These are phyloP conservation scores for Leccinum fallax DNA, from an alignment of 1,284 basidiomycete genomes.

Conservation along the genomic window DNA sequence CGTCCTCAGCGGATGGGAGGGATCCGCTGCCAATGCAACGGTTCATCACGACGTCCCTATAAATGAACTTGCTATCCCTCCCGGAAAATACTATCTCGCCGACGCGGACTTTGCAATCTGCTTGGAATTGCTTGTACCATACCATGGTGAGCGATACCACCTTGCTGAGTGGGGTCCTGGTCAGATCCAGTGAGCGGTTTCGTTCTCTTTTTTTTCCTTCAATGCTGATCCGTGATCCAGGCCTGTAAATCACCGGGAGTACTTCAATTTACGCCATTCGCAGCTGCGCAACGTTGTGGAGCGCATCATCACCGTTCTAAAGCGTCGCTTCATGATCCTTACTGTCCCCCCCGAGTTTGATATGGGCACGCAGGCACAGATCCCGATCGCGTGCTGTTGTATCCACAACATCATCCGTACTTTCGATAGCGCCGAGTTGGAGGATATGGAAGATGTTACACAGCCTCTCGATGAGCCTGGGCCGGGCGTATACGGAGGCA, in stretches of 20 bases:
- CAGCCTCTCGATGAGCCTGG: background rate
- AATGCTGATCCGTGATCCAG: background rate
- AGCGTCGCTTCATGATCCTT: background rate
- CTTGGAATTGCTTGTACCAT: background rate
- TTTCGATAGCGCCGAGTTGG: background rate
- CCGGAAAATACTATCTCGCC: background rate
- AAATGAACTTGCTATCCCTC: background rate
- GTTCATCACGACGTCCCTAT: background rate
- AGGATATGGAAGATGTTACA: background rate
- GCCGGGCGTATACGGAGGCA: background rate
- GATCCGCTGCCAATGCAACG: background rate
- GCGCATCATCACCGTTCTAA: background rate
- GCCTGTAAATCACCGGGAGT: background rate
- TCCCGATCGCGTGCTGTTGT: background rate
- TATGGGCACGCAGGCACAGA: background rate
- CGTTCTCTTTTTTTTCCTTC: background rate
- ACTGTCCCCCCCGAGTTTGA: background rate
- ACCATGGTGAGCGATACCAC: background rate
- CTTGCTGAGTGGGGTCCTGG: background rate
- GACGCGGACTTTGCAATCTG: background rate
- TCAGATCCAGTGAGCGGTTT: background rate
- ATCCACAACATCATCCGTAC: background rate
- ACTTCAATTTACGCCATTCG: background rate
- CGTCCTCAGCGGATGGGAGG: background rate
- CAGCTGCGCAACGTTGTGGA: background rate